Percentiles rank a stretch among this genome's conserved stretches.
phyloP scores from a whole-genome alignment of 108 stramenopile genomes.

The Epipyxis sp. region DNA sequence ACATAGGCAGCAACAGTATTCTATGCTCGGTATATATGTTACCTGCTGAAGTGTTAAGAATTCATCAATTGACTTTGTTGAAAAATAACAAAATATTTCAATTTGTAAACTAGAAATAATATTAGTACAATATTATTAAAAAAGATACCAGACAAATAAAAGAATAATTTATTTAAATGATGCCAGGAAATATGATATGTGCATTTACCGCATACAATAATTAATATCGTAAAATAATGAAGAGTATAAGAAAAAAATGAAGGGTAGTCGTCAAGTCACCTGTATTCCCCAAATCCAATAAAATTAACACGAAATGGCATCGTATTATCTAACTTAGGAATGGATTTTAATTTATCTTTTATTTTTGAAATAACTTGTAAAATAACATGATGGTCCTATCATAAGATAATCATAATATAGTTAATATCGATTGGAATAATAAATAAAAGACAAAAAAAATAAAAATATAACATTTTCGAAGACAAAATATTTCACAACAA shows the following conservation, averaged over 20 bases:
- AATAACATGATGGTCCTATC: not conserved
- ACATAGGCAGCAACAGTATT: too few relatives aligned
- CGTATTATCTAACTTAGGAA: not conserved
- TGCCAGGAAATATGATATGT: too few relatives aligned
- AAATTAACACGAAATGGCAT: not conserved
- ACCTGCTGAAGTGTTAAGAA: slow-evolving; percentile 45
- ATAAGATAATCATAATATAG: not conserved
- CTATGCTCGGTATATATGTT: too few relatives aligned
- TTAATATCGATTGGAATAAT: too few relatives aligned
- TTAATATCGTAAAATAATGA: too few relatives aligned
- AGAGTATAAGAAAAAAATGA: too few relatives aligned
- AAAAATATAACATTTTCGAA: not conserved
- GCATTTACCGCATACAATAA: too few relatives aligned
- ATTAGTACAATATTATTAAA: not conserved
- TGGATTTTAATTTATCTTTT: not conserved
- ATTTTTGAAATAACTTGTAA: not conserved
- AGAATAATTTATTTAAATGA: not conserved
- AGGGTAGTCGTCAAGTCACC: not conserved
- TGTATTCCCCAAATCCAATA: not conserved
- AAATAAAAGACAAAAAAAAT: too few relatives aligned
- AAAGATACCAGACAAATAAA: not conserved
- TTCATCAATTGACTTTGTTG: slow-evolving; percentile 51
- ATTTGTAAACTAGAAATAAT: slow-evolving; percentile 39
- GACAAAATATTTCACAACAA: too few relatives aligned
- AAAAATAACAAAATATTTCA: slow-evolving; percentile 45